Percentiles rank a stretch among this genome's conserved stretches.
These are phyloP conservation scores for Sordariomycetes sp. DNA, from an alignment of 2,329 filamentous ascomycete genomes.

Conservation along the genomic window DNA sequence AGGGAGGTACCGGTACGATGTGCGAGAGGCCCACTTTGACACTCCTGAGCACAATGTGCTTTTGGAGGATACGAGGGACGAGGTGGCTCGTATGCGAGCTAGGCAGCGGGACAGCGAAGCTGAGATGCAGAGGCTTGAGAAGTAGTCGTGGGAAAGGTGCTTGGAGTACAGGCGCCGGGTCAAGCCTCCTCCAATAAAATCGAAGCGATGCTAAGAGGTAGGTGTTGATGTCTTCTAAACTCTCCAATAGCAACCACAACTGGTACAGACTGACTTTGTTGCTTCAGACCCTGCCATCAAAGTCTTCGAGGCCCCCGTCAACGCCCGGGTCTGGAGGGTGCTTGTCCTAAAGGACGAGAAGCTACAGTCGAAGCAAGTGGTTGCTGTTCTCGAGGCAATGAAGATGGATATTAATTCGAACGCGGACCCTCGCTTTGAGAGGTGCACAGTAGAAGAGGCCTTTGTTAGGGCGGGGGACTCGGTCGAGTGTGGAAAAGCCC, in stretches of 20 bases:
- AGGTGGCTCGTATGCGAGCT: slow-evolving; percentile 7
- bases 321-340: slow-evolving; percentile 42
- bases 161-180: slow-evolving; percentile 9
- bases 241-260: not conserved
- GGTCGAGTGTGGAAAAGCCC: not conserved
- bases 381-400: slow-evolving; percentile 40
- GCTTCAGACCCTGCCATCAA: not conserved
- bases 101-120: not conserved
- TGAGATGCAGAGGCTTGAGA: slow-evolving; percentile 9
- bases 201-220: not conserved
- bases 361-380: slow-evolving; percentile 24
- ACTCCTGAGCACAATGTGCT: slow-evolving; percentile 13
- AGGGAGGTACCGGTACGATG: slow-evolving; percentile 15
- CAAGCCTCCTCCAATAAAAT: not conserved
- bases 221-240: not conserved
- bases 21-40: slow-evolving; percentile 14
- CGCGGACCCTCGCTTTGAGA: not conserved
- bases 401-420: slow-evolving; percentile 35
- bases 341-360: slow-evolving; percentile 24
- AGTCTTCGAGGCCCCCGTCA: slow-evolving; percentile 6
- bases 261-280: not conserved
- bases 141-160: slow-evolving; percentile 16
- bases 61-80: slow-evolving; percentile 8
- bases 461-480: not conserved
- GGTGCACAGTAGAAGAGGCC: not conserved